Base-by-base conservation (phyloP, 352 stramenopile genomes). In the Globisporangium uncinulatum region DNA sequence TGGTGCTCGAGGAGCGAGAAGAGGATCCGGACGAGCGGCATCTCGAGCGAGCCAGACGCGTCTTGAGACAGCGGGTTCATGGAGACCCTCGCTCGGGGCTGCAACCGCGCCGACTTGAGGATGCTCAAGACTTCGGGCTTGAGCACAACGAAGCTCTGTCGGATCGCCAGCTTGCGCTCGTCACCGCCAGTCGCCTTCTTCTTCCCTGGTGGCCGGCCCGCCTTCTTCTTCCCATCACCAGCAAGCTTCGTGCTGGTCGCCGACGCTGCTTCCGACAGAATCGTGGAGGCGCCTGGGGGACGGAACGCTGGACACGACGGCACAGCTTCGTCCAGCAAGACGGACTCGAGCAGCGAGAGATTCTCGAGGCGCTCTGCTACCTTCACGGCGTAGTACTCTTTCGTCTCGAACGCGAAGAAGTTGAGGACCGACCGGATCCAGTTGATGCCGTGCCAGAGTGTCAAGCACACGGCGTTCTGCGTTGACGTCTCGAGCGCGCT, bases 371-470 rank as follows among this genome's bases (percentile, higher is more conserved):
- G 76, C 51, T 79, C 54, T 5, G 69, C 47, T 5, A 83, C 70
- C 43, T 73, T 80, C 6, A 10, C 45, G 14, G 55, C 51, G 24
- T 76, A 74, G 29, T 69, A 76, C 3, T 72, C 51, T 17, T 50
- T 58, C 19, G 37, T 59, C 36, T 85, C 69, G 53, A 43, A 55
- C 3, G 69, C 62, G 51, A 85, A 86, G 19, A 81, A 84, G 19
- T 79, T 82, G 21, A 88, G 39, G 19, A 88, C 67, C 20, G 74
- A 64, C 45, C 78, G 75, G n/a, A 82, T 71, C 78, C 78, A 88
- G 29, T 86, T 86, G 43, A 86, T 62, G 6, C 73, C 59, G 50
- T 85, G 65, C 78, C 78, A 88, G 10, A 88, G 54, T 9, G 63
- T 66, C 7, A 54, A 58, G 51, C 74, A 86, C 6, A 88, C 53